Evolutionary conservation across 306 rosid species (phyloP), one percentile per base, ranked within the genome.

Genomic region (Dalbergia oliveri): DNA sequence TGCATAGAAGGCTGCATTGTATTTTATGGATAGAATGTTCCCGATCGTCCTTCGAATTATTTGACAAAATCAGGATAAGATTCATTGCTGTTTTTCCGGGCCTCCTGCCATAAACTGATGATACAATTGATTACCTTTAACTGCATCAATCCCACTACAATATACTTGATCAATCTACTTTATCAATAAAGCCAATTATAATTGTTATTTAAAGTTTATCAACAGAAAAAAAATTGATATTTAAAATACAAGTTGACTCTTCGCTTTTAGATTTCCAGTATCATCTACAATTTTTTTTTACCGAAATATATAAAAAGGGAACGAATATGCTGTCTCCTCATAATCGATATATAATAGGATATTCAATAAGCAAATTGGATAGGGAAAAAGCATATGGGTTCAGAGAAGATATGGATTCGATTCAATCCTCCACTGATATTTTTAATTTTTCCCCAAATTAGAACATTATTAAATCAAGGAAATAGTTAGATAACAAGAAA

Each of bases 221-320:
- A 26, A 26, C 1, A 26, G 31, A 26, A 26, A 26, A 21, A 21
- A 26, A 12, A 43, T 51, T 23, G 41, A 23, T 39, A 18, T 37
- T 19, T 19, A 12, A 76, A 12, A 72, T 77, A 45, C n/a, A 68
- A 56, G 68, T 68, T 68, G 82, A 78, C 69, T 78, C 23, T 58
- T 68, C 7, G 44, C 23, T 14, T 57, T 66, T 37, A 9, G 45
- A 19, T 66, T 45, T 56, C 3, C 14, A 41, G 21, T 26, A n/a
- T 16, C 47, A n/a, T n/a, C 11, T 19, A 53, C 8, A 6, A 26
- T 45, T 31, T 3, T 9, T 75, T 47, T 68, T 61, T 60, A 47
- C 11, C 0, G 0, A 23, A 65, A 65, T 26, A 26, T 26, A 26
- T 6, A 37, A 2, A 67, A 66, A 57, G 63, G 44, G 44, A 66